Conservation (phyloP, 805 yeast genomes). For the Metschnikowia cerradonensis region DNA sequence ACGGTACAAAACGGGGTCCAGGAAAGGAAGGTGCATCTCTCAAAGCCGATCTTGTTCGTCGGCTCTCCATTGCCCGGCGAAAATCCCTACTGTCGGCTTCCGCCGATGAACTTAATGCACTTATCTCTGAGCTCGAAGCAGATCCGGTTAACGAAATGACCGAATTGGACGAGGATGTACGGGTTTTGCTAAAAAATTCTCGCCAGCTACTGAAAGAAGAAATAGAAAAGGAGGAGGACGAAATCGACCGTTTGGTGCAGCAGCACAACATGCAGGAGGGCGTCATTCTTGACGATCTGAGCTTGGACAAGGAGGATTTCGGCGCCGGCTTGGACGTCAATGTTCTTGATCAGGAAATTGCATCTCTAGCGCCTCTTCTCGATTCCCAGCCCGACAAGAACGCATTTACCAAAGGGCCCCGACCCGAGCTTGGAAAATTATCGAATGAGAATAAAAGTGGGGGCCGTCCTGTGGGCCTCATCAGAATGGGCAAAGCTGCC, state of each 20-base stretch:
- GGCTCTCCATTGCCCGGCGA: slow-evolving; percentile 35
- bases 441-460: slow-evolving; percentile 7
- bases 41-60: slow-evolving; percentile 18
- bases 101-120: slow-evolving; percentile 36
- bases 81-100: slow-evolving; percentile 37
- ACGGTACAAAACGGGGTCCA: neutral
- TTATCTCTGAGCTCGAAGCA: slow-evolving; percentile 35
- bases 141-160: slow-evolving; percentile 15
- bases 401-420: neutral
- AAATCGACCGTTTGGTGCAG: slow-evolving; percentile 31
- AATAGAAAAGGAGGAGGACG: slow-evolving; percentile 34
- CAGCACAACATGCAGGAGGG: slow-evolving; percentile 36
- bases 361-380: slow-evolving; percentile 37
- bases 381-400: slow-evolving; percentile 24
- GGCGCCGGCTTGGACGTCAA: slow-evolving; percentile 21
- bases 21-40: neutral
- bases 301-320: slow-evolving; percentile 7
- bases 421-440: neutral
- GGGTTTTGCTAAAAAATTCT: slow-evolving; percentile 10
- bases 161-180: slow-evolving; percentile 8
- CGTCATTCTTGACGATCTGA: slow-evolving; percentile 22
- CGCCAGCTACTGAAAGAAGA: slow-evolving; percentile 23
- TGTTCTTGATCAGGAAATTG: slow-evolving; percentile 38
- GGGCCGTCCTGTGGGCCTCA: slow-evolving; percentile 18
- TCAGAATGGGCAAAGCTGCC: slow-evolving; percentile 43